Percentiles rank a stretch among this genome's conserved stretches.
Conservation (phyloP, 208 protist species). For the Trypanosoma scelopori region DNA sequence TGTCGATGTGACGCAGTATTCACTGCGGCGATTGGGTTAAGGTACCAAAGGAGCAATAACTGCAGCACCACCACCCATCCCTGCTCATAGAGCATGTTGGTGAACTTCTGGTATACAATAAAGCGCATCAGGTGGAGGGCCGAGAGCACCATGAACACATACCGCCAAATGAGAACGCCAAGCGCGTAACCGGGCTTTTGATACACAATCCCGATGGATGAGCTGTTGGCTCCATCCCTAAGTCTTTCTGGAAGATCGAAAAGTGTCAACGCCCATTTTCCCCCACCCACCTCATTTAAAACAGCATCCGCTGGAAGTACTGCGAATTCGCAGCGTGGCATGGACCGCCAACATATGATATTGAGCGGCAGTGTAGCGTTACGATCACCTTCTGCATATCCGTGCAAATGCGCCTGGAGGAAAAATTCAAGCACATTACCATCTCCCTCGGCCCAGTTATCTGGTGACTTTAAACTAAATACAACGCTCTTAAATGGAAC, state of each 20-base stretch:
- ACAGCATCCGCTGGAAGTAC: conserved; percentile 11
- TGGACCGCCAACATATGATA: conserved; percentile 13
- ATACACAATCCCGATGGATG: conserved; percentile 58
- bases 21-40: conserved; percentile 67
- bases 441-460: conserved; percentile 1
- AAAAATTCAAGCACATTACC: neutral
- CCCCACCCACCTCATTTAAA: conserved; percentile 8
- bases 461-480: conserved; percentile 33
- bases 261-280: conserved; percentile 11
- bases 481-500: conserved; percentile 45
- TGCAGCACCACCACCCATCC: conserved; percentile 67
- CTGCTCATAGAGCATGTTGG: conserved; percentile 75
- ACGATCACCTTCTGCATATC: neutral
- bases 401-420: conserved; percentile 7
- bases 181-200: conserved; percentile 61
- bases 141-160: conserved; percentile 61
- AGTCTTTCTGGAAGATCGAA: conserved; percentile 9
- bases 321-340: conserved; percentile 9
- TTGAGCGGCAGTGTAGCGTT: neutral
- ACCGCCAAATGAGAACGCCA: conserved; percentile 61
- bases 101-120: conserved; percentile 60
- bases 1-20: conserved; percentile 35
- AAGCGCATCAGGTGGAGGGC: conserved; percentile 69
- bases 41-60: conserved; percentile 67
- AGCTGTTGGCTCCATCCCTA: conserved; percentile 6